Percentiles rank a stretch among this genome's conserved stretches.
These are phyloP conservation scores for Mucor mucedo DNA, from an alignment of 371 early-diverging fungal species.

Conservation along the genomic window DNA sequence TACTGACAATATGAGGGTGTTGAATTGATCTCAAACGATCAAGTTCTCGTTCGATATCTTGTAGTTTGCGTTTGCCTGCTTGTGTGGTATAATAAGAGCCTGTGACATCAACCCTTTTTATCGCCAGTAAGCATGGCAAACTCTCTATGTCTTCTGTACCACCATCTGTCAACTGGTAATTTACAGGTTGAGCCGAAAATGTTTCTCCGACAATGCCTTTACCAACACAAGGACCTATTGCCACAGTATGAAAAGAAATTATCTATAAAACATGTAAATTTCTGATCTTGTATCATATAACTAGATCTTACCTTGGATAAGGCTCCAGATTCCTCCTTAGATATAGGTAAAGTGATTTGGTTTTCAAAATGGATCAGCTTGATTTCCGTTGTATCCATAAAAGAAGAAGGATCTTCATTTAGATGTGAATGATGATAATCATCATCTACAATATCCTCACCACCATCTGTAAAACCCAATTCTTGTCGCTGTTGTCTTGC, in stretches of 20 bases:
- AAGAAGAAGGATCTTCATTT: constrained; percentile 15
- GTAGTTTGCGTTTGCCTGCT: constrained; percentile 62
- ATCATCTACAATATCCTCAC: constrained; percentile 33
- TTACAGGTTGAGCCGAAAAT: constrained; percentile 46
- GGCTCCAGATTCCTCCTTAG: constrained; percentile 41
- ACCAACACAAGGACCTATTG: constrained; percentile 48
- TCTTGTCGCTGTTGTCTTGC: constrained; percentile 37
- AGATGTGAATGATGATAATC: constrained; percentile 35
- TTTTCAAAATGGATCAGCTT: constrained; percentile 56
- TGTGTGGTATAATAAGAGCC: constrained; percentile 54
- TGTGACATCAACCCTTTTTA: constrained; percentile 43
- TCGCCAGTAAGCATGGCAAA: constrained; percentile 38
- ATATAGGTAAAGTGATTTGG: constrained; percentile 50
- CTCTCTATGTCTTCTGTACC: constrained; percentile 29
- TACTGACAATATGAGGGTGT: constrained; percentile 57
- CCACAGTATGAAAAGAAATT: constrained; percentile 48
- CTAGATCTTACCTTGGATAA: constrained; percentile 21
- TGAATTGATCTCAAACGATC: constrained; percentile 60
- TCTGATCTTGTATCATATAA: not conserved
- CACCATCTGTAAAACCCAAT: constrained; percentile 36
- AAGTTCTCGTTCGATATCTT: constrained; percentile 66
- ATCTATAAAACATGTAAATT: constrained; percentile 5
- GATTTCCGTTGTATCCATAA: constrained; percentile 41
- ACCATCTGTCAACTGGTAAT: constrained; percentile 33
- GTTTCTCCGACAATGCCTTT: constrained; percentile 44